Base-by-base conservation (phyloP, 2,329 filamentous ascomycete genomes). In the Beauveria varroae region DNA sequence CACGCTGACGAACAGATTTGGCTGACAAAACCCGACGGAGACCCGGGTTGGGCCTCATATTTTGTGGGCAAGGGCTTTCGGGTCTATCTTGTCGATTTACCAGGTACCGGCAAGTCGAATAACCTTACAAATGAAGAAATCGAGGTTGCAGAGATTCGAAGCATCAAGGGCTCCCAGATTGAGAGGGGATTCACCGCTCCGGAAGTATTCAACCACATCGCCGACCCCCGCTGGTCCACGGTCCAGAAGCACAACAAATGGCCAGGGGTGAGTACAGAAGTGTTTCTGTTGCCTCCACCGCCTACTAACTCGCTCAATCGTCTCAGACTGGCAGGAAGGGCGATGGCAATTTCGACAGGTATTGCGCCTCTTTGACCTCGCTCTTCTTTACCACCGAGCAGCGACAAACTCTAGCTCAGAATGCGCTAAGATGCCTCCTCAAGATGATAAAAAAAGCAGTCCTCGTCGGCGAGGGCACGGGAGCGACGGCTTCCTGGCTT, bases 401-500 rank as follows among this genome's bases (percentile, higher is more conserved):
- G 41, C 70, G 72, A 16, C 73, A 78, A 60, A 62, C 57, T 0
- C 43, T 71, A 1, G 71, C 66, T 1, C 70, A 73, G 44, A 64
- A 71, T 12, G 76, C 76, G 0, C 75, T 79, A 8, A 68, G 69
- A 3, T 71, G 70, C 1, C 73, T 83, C 1, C 72, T 84, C 12
- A 70, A 78, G 16, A 67, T 64, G 10, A 77, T 78, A 18, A 78
- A 75, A 3, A 70, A 69, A 9, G 72, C 73, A 0, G 69, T 81
- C 46, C 66, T 84, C 3, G 63, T 86, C 12, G 78, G 77, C 0
- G 79, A 86, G 63, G 81, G 79, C 0, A 75, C 81, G 18, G 78
- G 79, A 4, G 76, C 77, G 1, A 72, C 72, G 12, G 75, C 76
- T 62, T 76, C 73, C 9, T 82, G 76, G 76, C 72, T 79, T 9